Base-by-base conservation (phyloP, 106 monocot species). In the Phalaenopsis aphrodite region DNA sequence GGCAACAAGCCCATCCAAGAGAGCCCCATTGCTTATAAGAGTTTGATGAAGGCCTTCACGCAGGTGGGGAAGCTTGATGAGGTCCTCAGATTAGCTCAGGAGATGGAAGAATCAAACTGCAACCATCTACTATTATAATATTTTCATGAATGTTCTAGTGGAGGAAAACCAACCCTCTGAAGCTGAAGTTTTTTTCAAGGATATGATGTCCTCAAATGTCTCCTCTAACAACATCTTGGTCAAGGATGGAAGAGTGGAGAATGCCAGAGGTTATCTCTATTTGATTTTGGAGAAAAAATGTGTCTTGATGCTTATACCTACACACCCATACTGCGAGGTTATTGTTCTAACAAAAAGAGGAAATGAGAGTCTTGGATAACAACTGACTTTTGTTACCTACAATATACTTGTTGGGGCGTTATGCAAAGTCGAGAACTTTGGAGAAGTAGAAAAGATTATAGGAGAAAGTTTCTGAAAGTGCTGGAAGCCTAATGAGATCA, bases 401-500 rank as follows among this genome's bases (percentile, higher is more conserved):
- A 91, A 91, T 82, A 72, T 89, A 77, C 41, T 89, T 58, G 83
- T 91, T n/a, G 58, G 48, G 21, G 89, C 83, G 2, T 84, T 91
- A 42, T 89, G 89, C 58, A 84, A 78, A 56, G 43, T 15, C 8
- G 76, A 81, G 42, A 77, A 42, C 42, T 88, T 91, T 57, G 74
- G 77, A n/a, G 88, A 85, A 72, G 87, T 91, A 14, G 87, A 88
- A 75, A 82, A 58, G 76, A 46, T 88, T 74, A 49, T 91, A 23
- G 18, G 36, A 23, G 88, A 87, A 73, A 85, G 85, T 61, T 47
- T 19, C 36, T 39, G 39, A 8, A 85, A 83, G 77, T 79, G 83
- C 65, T 91, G 91, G 89, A 83, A 75, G 45, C 87, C 91, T 1
- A 85, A 89, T 61, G 81, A 81, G 61, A 48, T 87, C 23, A 91